These are phyloP conservation scores for Ceratocystis diversiconidia DNA, from an alignment of 2,329 filamentous ascomycete genomes.

Conservation along the genomic window DNA sequence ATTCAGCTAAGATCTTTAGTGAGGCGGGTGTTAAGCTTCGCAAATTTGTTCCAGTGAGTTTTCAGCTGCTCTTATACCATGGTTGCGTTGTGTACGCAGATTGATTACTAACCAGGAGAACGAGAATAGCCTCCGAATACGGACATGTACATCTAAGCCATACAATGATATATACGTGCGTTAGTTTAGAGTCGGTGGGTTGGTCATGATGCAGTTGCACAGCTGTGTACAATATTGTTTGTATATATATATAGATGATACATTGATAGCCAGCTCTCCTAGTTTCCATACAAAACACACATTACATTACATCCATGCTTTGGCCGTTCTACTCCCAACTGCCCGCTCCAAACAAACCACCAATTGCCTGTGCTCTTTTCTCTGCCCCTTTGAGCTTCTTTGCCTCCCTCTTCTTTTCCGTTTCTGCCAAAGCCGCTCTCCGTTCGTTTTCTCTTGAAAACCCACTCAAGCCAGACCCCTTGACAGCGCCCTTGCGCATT, in stretches of 20 bases:
- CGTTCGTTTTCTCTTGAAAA: conserved; percentile 47
- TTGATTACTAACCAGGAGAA: not conserved
- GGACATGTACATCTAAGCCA: conserved; percentile 45
- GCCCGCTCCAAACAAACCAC: conserved; percentile 43
- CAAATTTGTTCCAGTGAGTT: conserved; percentile 71
- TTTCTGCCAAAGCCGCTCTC: conserved; percentile 39
- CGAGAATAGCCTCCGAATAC: conserved; percentile 44
- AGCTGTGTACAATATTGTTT: not conserved
- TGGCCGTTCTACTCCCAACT: conserved; percentile 32
- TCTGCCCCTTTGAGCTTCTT: conserved; percentile 44
- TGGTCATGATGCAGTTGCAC: not conserved
- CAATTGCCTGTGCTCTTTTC: conserved; percentile 41
- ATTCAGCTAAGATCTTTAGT: conserved; percentile 67
- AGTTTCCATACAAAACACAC: conserved; percentile 1
- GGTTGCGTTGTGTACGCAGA: not conserved
- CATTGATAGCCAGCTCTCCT: too few relatives aligned
- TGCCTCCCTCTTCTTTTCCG: conserved; percentile 43
- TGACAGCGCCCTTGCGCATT: conserved; percentile 46
- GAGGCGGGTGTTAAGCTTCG: conserved; percentile 72
- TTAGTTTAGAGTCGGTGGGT: not conserved
- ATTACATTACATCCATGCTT: not conserved
- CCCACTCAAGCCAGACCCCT: conserved; percentile 45
- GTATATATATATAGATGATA: not conserved
- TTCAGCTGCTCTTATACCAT: conserved; percentile 8
- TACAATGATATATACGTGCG: not conserved